Conservation (phyloP, 495 filamentous ascomycete genomes). For the Penicillium egyptiacum region DNA sequence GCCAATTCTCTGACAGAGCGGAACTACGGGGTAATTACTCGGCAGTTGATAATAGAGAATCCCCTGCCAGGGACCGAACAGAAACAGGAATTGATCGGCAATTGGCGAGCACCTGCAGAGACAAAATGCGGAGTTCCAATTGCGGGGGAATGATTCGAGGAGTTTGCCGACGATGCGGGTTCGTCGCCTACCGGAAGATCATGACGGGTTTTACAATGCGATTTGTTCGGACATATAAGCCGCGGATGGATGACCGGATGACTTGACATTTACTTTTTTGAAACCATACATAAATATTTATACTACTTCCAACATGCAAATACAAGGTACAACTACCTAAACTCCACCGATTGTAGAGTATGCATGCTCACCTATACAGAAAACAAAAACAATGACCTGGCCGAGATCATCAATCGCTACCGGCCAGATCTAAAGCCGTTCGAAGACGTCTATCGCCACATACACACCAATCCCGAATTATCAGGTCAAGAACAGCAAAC, state of each 20-base stretch:
- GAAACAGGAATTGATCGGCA: neutral
- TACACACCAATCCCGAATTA: constrained; percentile 54
- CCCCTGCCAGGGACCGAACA: neutral
- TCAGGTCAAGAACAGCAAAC: constrained; percentile 51
- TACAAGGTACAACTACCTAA: neutral
- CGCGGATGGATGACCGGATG: neutral
- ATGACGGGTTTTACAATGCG: neutral
- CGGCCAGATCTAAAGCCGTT: constrained; percentile 39
- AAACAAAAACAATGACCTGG: neutral
- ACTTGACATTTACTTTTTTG: neutral
- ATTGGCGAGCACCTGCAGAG: neutral
- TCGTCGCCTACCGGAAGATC: neutral
- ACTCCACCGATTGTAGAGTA: neutral
- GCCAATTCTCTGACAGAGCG: too few species aligned
- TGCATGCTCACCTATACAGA: neutral
- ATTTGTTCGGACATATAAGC: neutral
- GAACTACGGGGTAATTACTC: too few species aligned
- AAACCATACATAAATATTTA: neutral
- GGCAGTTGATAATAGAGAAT: too few species aligned
- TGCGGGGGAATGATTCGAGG: constrained; percentile 6
- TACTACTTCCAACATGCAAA: neutral
- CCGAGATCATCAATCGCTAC: constrained; percentile 15
- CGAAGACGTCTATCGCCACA: constrained; percentile 46
- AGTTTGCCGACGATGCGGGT: constrained; percentile 2
- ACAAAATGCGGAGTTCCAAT: neutral